phyloP scores from a whole-genome alignment of 192 early-diverging fungal genomes.

The Borealophlyctis nickersoniae region DNA sequence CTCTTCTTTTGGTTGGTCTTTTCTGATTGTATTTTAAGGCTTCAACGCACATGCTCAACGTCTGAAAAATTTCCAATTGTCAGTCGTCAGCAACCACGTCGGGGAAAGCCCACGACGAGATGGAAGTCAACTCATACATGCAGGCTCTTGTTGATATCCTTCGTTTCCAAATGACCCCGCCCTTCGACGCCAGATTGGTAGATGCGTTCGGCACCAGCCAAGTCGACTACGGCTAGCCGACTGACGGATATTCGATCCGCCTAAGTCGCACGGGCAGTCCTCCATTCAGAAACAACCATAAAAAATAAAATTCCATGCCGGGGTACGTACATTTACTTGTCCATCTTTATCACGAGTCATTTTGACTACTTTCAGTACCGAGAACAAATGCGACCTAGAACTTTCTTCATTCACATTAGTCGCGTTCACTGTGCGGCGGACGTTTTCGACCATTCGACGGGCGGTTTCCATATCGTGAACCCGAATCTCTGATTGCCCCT shows the following conservation, averaged over 20 bases:
- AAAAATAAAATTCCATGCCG: background rate
- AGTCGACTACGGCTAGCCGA: constrained; percentile 20
- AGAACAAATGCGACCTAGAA: constrained; percentile 27
- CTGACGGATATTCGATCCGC: constrained; percentile 5
- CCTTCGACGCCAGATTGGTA: constrained; percentile 23
- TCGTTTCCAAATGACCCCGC: constrained; percentile 22
- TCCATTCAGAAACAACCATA: background rate
- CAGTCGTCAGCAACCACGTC: background rate
- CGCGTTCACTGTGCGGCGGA: constrained; percentile 11
- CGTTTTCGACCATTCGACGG: background rate
- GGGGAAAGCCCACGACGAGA: background rate
- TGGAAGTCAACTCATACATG: constrained; percentile 7
- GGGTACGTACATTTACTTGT: background rate
- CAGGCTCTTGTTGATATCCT: constrained; percentile 28
- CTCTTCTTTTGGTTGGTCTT: constrained; percentile 3
- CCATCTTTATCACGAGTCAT: constrained; percentile 7
- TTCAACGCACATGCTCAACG: constrained; percentile 26
- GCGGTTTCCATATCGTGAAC: constrained; percentile 10
- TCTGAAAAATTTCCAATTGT: background rate
- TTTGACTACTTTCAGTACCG: constrained; percentile 20
- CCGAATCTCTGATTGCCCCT: constrained; percentile 14
- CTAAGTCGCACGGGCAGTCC: background rate
- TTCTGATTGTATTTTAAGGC: constrained; percentile 15
- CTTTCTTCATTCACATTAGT: constrained; percentile 25
- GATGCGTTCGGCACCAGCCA: constrained; percentile 27